Percentiles rank a stretch among this genome's conserved stretches.
These are phyloP conservation scores for Penicillium sp. DNA, from an alignment of 2,329 filamentous ascomycete genomes.

Conservation along the genomic window DNA sequence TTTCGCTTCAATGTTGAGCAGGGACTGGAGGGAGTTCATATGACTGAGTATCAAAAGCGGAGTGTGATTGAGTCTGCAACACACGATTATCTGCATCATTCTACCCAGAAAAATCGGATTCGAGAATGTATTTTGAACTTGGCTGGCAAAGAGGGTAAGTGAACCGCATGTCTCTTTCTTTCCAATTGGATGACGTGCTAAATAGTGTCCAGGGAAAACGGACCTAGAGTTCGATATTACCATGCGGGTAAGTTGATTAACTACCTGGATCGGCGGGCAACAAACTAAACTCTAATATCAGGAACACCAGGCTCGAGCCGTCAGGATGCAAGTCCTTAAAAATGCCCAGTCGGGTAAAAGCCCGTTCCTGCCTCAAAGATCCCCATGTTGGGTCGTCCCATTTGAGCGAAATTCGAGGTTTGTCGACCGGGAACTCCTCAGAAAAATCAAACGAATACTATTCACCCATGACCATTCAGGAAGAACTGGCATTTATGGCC, in stretches of 20 bases:
- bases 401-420: conserved; percentile 27
- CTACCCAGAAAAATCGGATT: conserved; percentile 1
- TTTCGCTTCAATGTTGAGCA: conserved; percentile 50
- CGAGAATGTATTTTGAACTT: conserved; percentile 22
- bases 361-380: background rate
- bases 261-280: background rate
- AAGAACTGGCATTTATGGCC: conserved; percentile 24
- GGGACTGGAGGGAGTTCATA: conserved; percentile 43
- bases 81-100: conserved; percentile 24
- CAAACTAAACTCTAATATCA: background rate
- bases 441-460: conserved; percentile 18
- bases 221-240: conserved; percentile 11
- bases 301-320: conserved; percentile 1
- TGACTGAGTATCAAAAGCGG: conserved; percentile 40
- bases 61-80: conserved; percentile 23
- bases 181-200: no score
- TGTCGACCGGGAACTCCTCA: conserved; percentile 25
- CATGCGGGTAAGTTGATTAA: conserved; percentile 9
- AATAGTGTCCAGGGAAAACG: conserved; percentile 9
- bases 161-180: no score
- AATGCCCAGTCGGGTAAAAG: background rate
- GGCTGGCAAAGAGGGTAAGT: conserved; percentile 9
- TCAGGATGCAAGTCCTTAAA: background rate
- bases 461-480: background rate
- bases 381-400: conserved; percentile 20